Conservation (phyloP, 805 yeast genomes). For the Wickerhamomyces bisporus region DNA sequence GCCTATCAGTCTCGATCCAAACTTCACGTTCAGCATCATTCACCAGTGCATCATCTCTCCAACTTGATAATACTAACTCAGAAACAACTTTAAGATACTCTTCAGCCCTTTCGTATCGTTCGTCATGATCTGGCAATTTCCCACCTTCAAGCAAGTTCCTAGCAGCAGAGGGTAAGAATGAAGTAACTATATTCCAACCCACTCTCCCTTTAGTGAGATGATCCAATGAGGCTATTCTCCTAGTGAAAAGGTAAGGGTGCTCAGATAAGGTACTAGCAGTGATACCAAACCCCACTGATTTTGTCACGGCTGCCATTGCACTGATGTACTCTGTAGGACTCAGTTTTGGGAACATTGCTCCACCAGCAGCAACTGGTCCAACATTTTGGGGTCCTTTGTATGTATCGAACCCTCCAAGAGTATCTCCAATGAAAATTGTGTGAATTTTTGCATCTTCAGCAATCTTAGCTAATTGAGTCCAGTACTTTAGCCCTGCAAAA, state of each 20-base stretch:
- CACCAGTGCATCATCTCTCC: slow-evolving; percentile 32
- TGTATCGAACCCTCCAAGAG: slow-evolving; percentile 32
- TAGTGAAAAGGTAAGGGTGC: slow-evolving; percentile 33
- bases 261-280: slow-evolving; percentile 36
- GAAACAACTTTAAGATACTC: slow-evolving; percentile 35
- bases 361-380: slow-evolving; percentile 25
- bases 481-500: slow-evolving; percentile 7
- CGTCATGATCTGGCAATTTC: slow-evolving; percentile 31
- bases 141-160: slow-evolving; percentile 30
- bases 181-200: slow-evolving; percentile 39
- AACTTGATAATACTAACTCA: slow-evolving; percentile 30
- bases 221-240: slow-evolving; percentile 36
- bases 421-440: slow-evolving; percentile 33
- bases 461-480: slow-evolving; percentile 28
- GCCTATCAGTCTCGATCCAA: slow-evolving; percentile 29
- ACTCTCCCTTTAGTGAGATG: slow-evolving; percentile 36
- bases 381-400: slow-evolving; percentile 30
- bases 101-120: slow-evolving; percentile 32
- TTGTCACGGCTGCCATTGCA: slow-evolving; percentile 36
- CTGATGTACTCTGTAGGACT: slow-evolving; percentile 34
- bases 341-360: slow-evolving; percentile 28
- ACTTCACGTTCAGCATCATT: slow-evolving; percentile 17
- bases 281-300: slow-evolving; percentile 31
- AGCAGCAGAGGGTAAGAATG: slow-evolving; percentile 33
- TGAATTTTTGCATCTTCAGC: slow-evolving; percentile 33